Base-by-base conservation (phyloP, 352 stramenopile genomes). In the Globisporangium nunn region DNA sequence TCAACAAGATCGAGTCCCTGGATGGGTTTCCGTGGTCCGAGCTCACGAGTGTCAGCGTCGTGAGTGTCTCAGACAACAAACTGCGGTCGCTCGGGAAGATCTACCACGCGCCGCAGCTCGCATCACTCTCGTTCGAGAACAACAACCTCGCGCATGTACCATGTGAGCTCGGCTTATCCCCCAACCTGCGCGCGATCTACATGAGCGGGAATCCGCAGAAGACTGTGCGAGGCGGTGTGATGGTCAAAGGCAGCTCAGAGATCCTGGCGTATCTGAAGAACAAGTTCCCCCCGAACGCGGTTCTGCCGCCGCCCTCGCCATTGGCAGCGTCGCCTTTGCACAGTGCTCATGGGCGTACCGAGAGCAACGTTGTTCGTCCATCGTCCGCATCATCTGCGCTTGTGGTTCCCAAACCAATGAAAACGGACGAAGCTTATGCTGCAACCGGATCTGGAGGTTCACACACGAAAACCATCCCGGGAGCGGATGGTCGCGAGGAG, bases 191-290 rank as follows among this genome's bases (percentile, higher is more conserved):
- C 17, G 71, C 80, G 6, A 74, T 96, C 23, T 86, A 88, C 66
- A 79, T 95, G 64, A 92, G 90, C 48, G 83, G 83, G 6, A 96
- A 94, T 55, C 85, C 85, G 8, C 85, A 95, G 52, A 82, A 87
- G 50, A 90, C 80, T 2, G 72, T 96, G 12, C 78, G 85, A 23
- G 75, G 79, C 1, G 74, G 52, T 11, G 67, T 89, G 31, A 78
- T 96, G 30, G 75, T 80, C 56, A 90, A 92, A 64, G 85, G 85
- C 33, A 92, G 77, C 52, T 58, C 72, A 3, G 78, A 85, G 55
- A 80, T 94, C 59, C 57, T 93, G 33, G 64, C 62, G 18, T 88
- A 91, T 52, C 68, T 94, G 49, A 91, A 90, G 57, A 92, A 91
- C 61, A 92, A 90, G 47, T 62, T 91, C 4, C 81, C 80, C 0